These are phyloP conservation scores for Aspergillus sp. DNA, from an alignment of 2,329 filamentous ascomycete species.

Conservation along the genomic window DNA sequence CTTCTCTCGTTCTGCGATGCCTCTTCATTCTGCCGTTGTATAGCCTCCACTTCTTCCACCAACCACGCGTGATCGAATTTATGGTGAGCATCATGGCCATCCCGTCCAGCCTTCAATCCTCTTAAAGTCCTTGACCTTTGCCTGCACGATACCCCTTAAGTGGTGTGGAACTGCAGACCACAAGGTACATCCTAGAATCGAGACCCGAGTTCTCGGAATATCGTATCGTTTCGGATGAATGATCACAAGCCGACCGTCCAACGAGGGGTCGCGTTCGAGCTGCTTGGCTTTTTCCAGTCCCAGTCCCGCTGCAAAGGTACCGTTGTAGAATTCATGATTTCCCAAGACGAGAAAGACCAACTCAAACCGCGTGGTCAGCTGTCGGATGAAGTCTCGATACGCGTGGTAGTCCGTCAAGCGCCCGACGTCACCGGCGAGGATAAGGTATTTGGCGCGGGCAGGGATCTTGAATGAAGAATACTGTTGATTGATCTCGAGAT, in stretches of 20 bases:
- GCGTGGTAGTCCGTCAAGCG: constrained; percentile 24
- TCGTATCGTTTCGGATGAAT: constrained; percentile 27
- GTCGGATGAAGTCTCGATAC: constrained; percentile 26
- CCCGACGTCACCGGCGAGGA: constrained; percentile 26
- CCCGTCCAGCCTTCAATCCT: constrained; percentile 54
- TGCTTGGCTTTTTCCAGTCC: constrained; percentile 23
- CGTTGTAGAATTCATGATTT: constrained; percentile 32
- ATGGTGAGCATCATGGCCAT: constrained; percentile 52
- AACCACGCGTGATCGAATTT: constrained; percentile 54
- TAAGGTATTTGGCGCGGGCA: constrained; percentile 18
- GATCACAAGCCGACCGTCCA: constrained; percentile 27
- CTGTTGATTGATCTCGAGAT: constrained; percentile 29
- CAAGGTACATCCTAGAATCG: constrained; percentile 58
- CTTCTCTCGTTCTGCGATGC: not conserved
- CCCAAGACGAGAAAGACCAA: constrained; percentile 25
- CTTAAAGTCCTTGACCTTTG: constrained; percentile 55
- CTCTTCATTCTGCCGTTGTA: constrained; percentile 13
- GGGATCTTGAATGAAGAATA: constrained; percentile 25
- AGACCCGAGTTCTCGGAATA: constrained; percentile 38
- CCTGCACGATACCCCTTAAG: constrained; percentile 39
- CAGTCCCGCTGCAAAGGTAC: constrained; percentile 20
- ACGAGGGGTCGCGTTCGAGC: constrained; percentile 27
- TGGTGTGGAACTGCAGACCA: constrained; percentile 53
- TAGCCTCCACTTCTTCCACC: constrained; percentile 32
- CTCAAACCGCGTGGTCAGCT: constrained; percentile 19